These are phyloP conservation scores for Aspergillus sp. DNA, from an alignment of 2,329 filamentous ascomycete species.

Conservation along the genomic window DNA sequence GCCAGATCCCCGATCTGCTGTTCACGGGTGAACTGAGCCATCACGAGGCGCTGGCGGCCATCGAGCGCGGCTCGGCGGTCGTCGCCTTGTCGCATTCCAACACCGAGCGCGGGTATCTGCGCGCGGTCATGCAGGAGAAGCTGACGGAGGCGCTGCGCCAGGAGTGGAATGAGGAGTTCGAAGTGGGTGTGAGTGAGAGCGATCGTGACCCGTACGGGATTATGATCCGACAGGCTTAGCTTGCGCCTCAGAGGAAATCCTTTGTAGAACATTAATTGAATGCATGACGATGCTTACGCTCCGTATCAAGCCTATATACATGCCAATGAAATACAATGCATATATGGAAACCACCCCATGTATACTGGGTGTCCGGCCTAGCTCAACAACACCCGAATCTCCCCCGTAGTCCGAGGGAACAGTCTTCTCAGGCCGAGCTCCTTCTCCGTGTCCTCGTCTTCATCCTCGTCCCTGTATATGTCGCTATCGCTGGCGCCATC, in stretches of 20 bases:
- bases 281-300: neutral
- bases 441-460: constrained; percentile 35
- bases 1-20: constrained; percentile 65
- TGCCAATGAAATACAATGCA: too few relatives aligned
- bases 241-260: neutral
- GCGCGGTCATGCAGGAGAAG: constrained; percentile 64
- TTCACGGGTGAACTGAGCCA: constrained; percentile 94
- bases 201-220: constrained; percentile 90
- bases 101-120: constrained; percentile 80
- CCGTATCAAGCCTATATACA: neutral
- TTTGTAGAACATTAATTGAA: too few relatives aligned
- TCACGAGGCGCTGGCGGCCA: constrained; percentile 83
- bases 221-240: constrained; percentile 41
- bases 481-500: constrained; percentile 11
- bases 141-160: constrained; percentile 59
- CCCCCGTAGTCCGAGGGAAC: constrained; percentile 63
- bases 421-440: constrained; percentile 49
- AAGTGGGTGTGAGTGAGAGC: constrained; percentile 69
- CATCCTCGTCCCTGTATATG: constrained; percentile 28
- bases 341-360: too few relatives aligned
- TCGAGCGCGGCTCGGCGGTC: constrained; percentile 78
- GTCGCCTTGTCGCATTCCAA: constrained; percentile 91
- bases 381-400: constrained; percentile 63
- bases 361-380: constrained; percentile 22
- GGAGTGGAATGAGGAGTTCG: constrained; percentile 51